A percentile compares a stretch with the other conserved stretches of the same genome.
Conservation (phyloP, 2,329 filamentous ascomycete genomes). For the Fusarium tupiense region DNA sequence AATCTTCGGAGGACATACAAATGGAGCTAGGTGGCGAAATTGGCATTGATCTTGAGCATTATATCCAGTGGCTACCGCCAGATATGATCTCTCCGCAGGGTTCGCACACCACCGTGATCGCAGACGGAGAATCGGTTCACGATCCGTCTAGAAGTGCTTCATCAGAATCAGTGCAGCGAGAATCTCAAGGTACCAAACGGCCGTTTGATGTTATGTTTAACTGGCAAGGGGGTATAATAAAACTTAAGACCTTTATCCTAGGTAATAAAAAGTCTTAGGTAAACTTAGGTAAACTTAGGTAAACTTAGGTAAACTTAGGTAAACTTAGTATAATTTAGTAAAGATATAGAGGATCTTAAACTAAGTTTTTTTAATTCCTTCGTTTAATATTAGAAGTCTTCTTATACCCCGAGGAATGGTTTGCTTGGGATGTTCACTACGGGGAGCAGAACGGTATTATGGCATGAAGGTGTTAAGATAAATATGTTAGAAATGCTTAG, state of each 20-base stretch:
- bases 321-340: no score
- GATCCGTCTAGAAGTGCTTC: rapidly evolving
- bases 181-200: neutral
- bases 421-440: conserved; percentile 6
- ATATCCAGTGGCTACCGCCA: neutral
- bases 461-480: rapidly evolving
- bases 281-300: no score
- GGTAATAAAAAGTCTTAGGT: no score
- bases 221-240: no score
- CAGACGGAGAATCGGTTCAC: rapidly evolving
- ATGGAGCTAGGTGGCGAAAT: neutral
- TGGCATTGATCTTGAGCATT: neutral
- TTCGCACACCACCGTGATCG: rapidly evolving
- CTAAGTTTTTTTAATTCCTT: no score
- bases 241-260: no score
- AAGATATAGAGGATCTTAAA: no score
- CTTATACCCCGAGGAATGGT: neutral
- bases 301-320: no score
- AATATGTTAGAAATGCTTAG: neutral
- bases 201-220: conserved; percentile 2
- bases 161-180: neutral
- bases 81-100: neutral
- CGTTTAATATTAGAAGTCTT: no score
- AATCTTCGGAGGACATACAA: neutral
- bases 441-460: neutral